These are phyloP conservation scores for Paramecium octaurelia DNA, from an alignment of 73 alveolate genomes.

Conservation along the genomic window DNA sequence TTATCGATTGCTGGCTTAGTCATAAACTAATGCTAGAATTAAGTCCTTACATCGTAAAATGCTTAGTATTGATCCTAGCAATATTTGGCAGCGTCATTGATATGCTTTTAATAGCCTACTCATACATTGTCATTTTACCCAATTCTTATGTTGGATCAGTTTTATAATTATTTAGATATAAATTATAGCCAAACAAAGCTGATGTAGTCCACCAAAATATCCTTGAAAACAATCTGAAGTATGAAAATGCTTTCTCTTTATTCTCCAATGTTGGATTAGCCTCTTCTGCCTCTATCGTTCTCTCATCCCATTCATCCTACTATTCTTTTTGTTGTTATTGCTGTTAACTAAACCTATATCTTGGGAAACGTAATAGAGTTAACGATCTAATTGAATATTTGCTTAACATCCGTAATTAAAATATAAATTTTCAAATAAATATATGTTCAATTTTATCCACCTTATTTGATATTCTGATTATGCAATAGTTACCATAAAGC, in stretches of 20 bases:
- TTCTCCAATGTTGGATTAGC: slow-evolving; percentile 26
- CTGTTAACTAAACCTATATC: not conserved
- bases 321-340: not conserved
- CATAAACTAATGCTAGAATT: not conserved
- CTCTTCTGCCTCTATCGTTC: slow-evolving; percentile 17
- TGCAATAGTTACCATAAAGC: slow-evolving; percentile 1
- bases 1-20: slow-evolving; percentile 81
- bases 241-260: slow-evolving; percentile 20
- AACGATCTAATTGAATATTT: not conserved
- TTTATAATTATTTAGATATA: not conserved
- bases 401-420: slow-evolving; percentile 32
- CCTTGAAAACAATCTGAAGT: not conserved
- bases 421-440: slow-evolving; percentile 9
- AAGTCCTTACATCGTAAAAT: not conserved
- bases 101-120: not conserved
- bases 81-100: not conserved
- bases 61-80: not conserved
- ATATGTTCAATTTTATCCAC: slow-evolving; percentile 23
- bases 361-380: not conserved
- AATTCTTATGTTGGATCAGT: not conserved
- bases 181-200: slow-evolving; percentile 17
- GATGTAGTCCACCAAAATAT: slow-evolving; percentile 20
- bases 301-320: not conserved
- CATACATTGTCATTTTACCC: not conserved
- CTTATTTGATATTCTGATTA: not conserved